A percentile compares a stretch with the other conserved stretches of the same genome.
phyloP scores from a whole-genome alignment of 2,329 filamentous ascomycete species.

The Penicillium sp. region DNA sequence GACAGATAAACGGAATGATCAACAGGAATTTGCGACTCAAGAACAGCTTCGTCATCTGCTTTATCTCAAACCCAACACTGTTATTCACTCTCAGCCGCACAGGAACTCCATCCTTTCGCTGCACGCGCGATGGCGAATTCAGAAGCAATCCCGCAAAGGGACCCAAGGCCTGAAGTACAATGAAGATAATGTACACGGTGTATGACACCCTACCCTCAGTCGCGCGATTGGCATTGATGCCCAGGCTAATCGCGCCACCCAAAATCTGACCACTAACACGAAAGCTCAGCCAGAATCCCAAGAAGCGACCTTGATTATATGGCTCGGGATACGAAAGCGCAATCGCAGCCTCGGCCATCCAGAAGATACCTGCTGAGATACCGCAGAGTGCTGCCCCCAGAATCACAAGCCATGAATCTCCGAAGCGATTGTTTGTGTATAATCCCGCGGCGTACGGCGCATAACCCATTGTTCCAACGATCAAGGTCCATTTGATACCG shows the following conservation, averaged over 20 bases:
- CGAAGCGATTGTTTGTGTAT: constrained; percentile 71
- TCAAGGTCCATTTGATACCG: constrained; percentile 68
- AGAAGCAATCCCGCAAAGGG: constrained; percentile 66
- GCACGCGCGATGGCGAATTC: constrained; percentile 60
- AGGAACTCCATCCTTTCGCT: constrained; percentile 63
- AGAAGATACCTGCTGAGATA: constrained; percentile 70
- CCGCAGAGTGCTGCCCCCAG: constrained; percentile 69
- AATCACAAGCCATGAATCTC: constrained; percentile 66
- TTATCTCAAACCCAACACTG: constrained; percentile 60
- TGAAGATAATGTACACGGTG: constrained; percentile 68
- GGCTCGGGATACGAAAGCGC: constrained; percentile 71
- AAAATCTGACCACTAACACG: constrained; percentile 66
- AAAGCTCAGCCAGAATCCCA: constrained; percentile 68
- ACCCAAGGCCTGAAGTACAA: constrained; percentile 65
- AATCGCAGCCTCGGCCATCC: constrained; percentile 73
- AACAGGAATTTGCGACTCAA: constrained; percentile 62
- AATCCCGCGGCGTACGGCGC: constrained; percentile 69
- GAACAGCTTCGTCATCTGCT: constrained; percentile 59
- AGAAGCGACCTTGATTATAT: constrained; percentile 62
- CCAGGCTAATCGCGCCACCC: constrained; percentile 70
- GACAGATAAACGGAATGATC: constrained; percentile 66
- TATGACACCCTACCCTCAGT: constrained; percentile 67
- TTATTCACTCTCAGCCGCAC: constrained; percentile 61
- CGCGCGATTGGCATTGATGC: constrained; percentile 59
- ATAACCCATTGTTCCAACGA: constrained; percentile 72